phyloP scores from a whole-genome alignment of 139 green algal species.

The Chlorella sp. region DNA sequence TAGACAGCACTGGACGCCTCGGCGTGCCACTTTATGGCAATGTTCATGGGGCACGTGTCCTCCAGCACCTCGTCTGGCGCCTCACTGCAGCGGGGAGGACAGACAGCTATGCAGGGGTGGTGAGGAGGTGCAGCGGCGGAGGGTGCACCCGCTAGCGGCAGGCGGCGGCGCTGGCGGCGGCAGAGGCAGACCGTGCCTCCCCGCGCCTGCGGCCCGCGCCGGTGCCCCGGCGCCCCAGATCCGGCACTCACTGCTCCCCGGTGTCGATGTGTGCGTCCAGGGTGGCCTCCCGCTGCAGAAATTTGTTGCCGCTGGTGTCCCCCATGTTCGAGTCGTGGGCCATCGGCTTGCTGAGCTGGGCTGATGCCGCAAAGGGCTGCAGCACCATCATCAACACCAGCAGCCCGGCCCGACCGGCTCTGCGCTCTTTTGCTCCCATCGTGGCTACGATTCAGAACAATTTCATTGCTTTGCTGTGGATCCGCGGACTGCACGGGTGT shows the following conservation, averaged over 20 bases:
- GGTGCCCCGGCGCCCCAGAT: no score
- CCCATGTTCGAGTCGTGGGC: constrained; percentile 55
- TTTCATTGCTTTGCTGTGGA: no score
- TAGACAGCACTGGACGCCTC: constrained; percentile 89
- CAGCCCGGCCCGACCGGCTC: background rate
- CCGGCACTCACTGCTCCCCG: background rate
- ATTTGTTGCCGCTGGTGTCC: constrained; percentile 72
- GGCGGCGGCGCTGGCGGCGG: background rate
- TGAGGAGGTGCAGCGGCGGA: background rate
- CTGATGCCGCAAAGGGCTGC: background rate
- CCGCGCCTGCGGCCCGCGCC: no score
- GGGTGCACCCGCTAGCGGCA: background rate
- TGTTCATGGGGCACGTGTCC: constrained; percentile 45
- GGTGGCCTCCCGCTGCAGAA: constrained; percentile 65
- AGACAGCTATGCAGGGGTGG: background rate
- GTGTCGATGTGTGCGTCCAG: constrained; percentile 41
- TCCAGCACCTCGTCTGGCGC: constrained; percentile 12
- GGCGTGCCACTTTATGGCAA: constrained; percentile 91
- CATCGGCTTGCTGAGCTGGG: constrained; percentile 63
- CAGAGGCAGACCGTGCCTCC: background rate
- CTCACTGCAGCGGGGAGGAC: background rate
- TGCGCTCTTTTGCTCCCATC: background rate
- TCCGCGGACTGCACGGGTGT: no score
- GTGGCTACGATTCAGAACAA: background rate
- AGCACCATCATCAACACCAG: constrained; percentile 38